These are phyloP conservation scores for Claviceps quebecensis DNA, from an alignment of 2,329 filamentous ascomycete species.

Conservation along the genomic window DNA sequence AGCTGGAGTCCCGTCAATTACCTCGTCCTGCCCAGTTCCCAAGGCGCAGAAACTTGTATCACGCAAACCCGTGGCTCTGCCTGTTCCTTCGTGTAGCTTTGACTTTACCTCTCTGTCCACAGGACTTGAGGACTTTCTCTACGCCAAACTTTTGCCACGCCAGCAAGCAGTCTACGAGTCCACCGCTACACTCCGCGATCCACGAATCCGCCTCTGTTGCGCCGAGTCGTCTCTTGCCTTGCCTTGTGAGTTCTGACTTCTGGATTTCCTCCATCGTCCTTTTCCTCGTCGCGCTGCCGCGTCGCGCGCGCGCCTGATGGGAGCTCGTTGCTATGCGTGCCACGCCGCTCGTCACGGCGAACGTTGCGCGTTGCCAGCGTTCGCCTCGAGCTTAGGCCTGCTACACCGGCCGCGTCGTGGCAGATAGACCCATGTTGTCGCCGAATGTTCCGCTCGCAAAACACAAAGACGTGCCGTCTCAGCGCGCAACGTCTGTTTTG, in stretches of 20 bases:
- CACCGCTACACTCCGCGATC: slow-evolving; percentile 6
- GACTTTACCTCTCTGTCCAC: slow-evolving; percentile 8
- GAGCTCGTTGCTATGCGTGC: neutral
- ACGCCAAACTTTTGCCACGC: slow-evolving; percentile 8
- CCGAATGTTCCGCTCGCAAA: slow-evolving; percentile 5
- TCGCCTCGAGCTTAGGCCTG: neutral
- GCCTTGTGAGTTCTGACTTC: slow-evolving; percentile 24
- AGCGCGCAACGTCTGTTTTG: neutral
- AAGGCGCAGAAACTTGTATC: slow-evolving; percentile 11
- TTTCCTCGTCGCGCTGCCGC: slow-evolving; percentile 6
- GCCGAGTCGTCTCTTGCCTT: slow-evolving; percentile 13
- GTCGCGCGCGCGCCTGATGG: slow-evolving; percentile 3
- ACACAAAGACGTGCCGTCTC: neutral
- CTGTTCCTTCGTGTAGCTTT: slow-evolving; percentile 10
- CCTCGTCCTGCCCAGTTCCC: slow-evolving; percentile 6
- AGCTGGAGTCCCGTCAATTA: slow-evolving; percentile 4
- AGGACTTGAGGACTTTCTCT: slow-evolving; percentile 6
- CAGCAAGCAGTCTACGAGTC: slow-evolving; percentile 6
- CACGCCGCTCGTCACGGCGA: slow-evolving; percentile 4
- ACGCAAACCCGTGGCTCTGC: slow-evolving; percentile 12
- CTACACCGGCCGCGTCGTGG: slow-evolving; percentile 12
- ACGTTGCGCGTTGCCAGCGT: slow-evolving; percentile 8
- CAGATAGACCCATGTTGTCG: slow-evolving; percentile 10
- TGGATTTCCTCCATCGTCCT: slow-evolving; percentile 1
- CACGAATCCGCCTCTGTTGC: slow-evolving; percentile 10